Base-by-base conservation (phyloP, 2,329 filamentous ascomycete species). In the Penicillium concentricum region DNA sequence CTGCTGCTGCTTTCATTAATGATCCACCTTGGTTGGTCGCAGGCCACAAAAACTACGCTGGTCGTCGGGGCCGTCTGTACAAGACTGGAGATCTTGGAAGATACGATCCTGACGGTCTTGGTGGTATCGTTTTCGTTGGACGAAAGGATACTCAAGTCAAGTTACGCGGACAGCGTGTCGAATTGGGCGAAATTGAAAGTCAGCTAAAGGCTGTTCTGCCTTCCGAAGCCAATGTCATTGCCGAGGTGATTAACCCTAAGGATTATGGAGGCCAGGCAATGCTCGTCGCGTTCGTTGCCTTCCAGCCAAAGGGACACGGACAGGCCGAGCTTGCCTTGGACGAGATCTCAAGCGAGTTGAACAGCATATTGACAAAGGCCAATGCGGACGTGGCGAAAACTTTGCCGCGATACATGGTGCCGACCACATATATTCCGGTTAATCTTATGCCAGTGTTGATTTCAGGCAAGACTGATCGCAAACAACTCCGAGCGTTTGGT, bases 221-320 rank as follows among this genome's bases (percentile, higher is more conserved):
- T 7, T 56, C 67, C 1, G 66, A 69, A 7, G 56, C 67, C 12
- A 75, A 74, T 3, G 72, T 82, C 0, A 78, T 81, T 26, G 78
- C 75, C 2, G 81, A 83, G 61, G 79, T 83, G 13, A 78, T 83
- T 61, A 60, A 58, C 2, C 67, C 71, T 3, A 62, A 66, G n/a
- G 65, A 62, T 7, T 59, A 64, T 13, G 64, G 68, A 0, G 62
- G 66, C 2, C 69, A 73, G 42, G 55, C 67, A 3, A 71, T 64
- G 1, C 58, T 73, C 20, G 69, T 73, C 0, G 70, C 69, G 16
- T 73, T 74, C 32, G 54, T 73, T 45, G 63, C 70, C 5, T 58
- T 59, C 2, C 64, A 70, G 22, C 64, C 69, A 3, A 67, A 64
- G 37, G 59, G 58, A 12, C 51, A 61, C 16, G 62, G 61, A 10